Base-by-base conservation (phyloP, 768 basidiomycete species). In the Postia placenta region DNA sequence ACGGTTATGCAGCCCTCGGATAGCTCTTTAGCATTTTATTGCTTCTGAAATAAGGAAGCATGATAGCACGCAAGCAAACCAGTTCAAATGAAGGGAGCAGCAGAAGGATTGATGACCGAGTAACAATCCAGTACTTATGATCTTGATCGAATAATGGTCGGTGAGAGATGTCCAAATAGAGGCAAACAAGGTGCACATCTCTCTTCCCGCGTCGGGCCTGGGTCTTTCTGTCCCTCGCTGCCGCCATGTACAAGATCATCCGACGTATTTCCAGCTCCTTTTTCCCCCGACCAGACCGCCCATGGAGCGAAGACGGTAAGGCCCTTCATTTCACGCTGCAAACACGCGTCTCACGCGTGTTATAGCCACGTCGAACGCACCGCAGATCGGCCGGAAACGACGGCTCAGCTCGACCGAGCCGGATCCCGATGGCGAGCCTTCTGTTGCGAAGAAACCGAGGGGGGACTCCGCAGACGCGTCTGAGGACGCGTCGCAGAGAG, bases 241-340 rank as follows among this genome's bases (percentile, higher is more conserved):
- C 26, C 42, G 50, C 52, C 33, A 85, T 88, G 86, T 86, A 86
- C 67, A 74, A 76, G 54, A 72, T 88, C 55, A 67, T 88, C 55
- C 76, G 86, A 56, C 80, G 85, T 39, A 80, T 87, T 52, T 87
- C 86, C 0, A 73, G 76, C 58, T 80, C 81, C 12, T 72, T 86
- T 19, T 77, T 86, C 56, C 80, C 82, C 23, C 78, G 85, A 46
- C 76, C 81, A 22, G 86, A 87, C 65, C 73, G 83, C 50, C 83
- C 85, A 27, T 87, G 86, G 87, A 74, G 75, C 57, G 85, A 88
- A 48, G 85, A 89, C 62, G 80, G 85, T 85, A 58, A 72, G 80
- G 71, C 24, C 40, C 25, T 30, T 43, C 44, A 52, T 44, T 42
- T 20, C 48, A 51, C 49, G 35, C 45, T 45, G 57, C 65, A 60